These are phyloP conservation scores for Acorus gramineus DNA, from an alignment of 106 monocot genomes.

Conservation along the genomic window DNA sequence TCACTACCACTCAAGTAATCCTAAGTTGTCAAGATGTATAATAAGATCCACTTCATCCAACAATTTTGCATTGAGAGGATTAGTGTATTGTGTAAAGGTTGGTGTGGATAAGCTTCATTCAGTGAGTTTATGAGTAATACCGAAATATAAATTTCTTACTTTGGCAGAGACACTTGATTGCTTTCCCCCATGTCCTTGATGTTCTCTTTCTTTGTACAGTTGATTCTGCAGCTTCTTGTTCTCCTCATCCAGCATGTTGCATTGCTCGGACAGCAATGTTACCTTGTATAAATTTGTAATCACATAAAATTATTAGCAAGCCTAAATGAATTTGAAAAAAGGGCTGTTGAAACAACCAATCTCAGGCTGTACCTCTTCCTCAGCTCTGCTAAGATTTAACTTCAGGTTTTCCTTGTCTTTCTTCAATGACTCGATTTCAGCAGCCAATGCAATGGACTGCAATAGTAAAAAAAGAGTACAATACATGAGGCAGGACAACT, in stretches of 20 bases:
- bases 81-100: too few species aligned
- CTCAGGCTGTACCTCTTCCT: slow-evolving; percentile 55
- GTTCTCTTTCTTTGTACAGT: slow-evolving; percentile 33
- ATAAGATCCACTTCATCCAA: too few species aligned
- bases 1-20: too few species aligned
- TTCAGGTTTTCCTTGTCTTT: slow-evolving; percentile 60
- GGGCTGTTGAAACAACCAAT: not conserved
- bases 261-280: slow-evolving; percentile 62
- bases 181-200: slow-evolving; percentile 34
- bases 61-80: too few species aligned
- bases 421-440: slow-evolving; percentile 48
- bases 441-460: slow-evolving; percentile 25
- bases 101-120: too few species aligned
- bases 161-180: slow-evolving; percentile 1
- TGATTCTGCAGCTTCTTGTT: slow-evolving; percentile 54
- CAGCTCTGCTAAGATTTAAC: slow-evolving; percentile 70
- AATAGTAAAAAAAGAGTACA: too few species aligned
- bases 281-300: slow-evolving; percentile 27
- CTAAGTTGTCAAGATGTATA: too few species aligned
- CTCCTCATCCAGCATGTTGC: slow-evolving; percentile 57
- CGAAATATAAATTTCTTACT: too few species aligned
- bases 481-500: too few species aligned
- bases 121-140: too few species aligned
- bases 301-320: not conserved
- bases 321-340: not conserved